Evolutionary conservation across 352 stramenopile species (phyloP).

Genomic region (Phytopythium boreale): DNA sequence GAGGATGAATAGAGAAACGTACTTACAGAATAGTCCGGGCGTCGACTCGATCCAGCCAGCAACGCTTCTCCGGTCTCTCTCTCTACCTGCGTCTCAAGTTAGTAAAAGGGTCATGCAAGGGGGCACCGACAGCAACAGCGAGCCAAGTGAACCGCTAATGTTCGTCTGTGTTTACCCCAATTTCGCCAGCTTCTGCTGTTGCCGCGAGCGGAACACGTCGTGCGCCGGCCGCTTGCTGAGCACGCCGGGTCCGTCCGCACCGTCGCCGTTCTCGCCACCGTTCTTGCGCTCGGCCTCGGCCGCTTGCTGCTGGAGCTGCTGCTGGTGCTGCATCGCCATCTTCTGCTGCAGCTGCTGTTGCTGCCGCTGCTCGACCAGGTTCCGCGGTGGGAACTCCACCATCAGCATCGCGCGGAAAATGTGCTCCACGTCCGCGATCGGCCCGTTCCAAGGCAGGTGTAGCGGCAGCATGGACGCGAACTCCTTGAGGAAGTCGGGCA

Average conservation of each 20-base stretch:
- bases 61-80: background rate
- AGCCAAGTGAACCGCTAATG: background rate
- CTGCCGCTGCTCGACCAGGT: conserved; percentile 66
- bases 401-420: conserved; percentile 83
- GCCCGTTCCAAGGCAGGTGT: conserved; percentile 81
- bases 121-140: background rate
- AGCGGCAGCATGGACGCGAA: conserved; percentile 81
- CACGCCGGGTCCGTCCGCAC: conserved; percentile 37
- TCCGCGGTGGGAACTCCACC: conserved; percentile 75
- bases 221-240: conserved; percentile 81
- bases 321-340: conserved; percentile 45
- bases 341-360: conserved; percentile 66
- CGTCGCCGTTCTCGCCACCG: conserved; percentile 39
- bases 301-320: conserved; percentile 52
- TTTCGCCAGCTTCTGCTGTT: conserved; percentile 86
- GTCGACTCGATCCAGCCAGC: background rate
- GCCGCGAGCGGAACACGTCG: conserved; percentile 82
- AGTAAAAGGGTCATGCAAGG: background rate
- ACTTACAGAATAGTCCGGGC: background rate
- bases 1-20: background rate
- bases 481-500: conserved; percentile 85
- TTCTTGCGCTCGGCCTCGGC: conserved; percentile 40
- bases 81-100: background rate
- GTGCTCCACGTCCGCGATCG: conserved; percentile 83
- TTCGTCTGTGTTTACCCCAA: conserved; percentile 34